Percentiles rank a stretch among this genome's conserved stretches.
These are phyloP conservation scores for Paecilomyces fulvus DNA, from an alignment of 2,329 filamentous ascomycete species.

Conservation along the genomic window DNA sequence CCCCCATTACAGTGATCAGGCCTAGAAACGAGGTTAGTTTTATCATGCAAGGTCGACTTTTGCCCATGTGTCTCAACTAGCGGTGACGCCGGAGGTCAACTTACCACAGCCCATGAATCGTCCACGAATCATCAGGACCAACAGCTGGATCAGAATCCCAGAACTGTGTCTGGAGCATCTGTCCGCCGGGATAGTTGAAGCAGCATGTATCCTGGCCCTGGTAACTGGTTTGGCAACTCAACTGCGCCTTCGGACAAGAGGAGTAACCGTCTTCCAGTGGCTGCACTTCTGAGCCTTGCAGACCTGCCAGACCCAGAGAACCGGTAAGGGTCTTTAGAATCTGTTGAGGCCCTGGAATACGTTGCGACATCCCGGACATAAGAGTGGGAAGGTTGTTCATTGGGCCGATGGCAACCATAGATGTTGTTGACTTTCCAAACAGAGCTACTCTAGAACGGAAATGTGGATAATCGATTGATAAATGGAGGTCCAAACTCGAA, in stretches of 20 bases:
- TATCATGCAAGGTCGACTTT: background rate
- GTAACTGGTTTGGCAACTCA: conserved; percentile 59
- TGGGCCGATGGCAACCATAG: background rate
- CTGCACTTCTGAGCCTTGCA: conserved; percentile 4
- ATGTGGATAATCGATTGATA: background rate
- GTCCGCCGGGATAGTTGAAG: conserved; percentile 63
- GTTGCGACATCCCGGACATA: conserved; percentile 14
- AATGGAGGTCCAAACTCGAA: background rate
- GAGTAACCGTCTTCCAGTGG: conserved; percentile 4
- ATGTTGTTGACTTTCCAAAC: background rate
- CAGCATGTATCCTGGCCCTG: conserved; percentile 60
- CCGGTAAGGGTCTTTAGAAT: conserved; percentile 25
- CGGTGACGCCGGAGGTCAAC: conserved; percentile 5
- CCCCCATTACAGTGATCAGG: conserved; percentile 62
- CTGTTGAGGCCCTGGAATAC: conserved; percentile 26
- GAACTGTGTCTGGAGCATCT: conserved; percentile 67
- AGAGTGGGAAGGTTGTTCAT: background rate
- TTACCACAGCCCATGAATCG: conserved; percentile 61
- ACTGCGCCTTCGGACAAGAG: conserved; percentile 28
- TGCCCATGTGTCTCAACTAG: background rate
- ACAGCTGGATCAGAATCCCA: conserved; percentile 61
- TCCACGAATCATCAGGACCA: conserved; percentile 63
- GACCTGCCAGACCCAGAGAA: conserved; percentile 20
- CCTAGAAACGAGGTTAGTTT: conserved; percentile 24
- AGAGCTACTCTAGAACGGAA: background rate